Base-by-base conservation (phyloP, 768 basidiomycete genomes). In the Agaricus blazei region DNA sequence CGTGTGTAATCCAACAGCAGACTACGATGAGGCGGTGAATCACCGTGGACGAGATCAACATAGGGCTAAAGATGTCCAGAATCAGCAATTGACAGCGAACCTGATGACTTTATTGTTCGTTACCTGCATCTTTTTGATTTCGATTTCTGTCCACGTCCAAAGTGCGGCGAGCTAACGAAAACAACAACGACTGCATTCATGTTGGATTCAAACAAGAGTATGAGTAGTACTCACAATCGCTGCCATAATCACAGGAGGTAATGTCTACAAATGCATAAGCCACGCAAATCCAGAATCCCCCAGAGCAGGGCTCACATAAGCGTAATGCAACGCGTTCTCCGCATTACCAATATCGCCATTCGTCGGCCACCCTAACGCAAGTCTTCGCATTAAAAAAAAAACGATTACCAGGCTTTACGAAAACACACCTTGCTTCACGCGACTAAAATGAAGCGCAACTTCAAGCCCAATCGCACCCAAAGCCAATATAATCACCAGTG, bases 121-220 rank as follows among this genome's bases (percentile, higher is more conserved):
- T 65, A 76, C 78, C 70, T 82, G 82, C 67, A 83, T 74, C 63
- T 75, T 79, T 60, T 81, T 79, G 48, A 84, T 77, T 57, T 81
- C 81, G 26, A 78, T 70, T 59, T 81, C 81, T 4, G 79, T 81
- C 80, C 80, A 81, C 4, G 77, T 66, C 80, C 80, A 83, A 51
- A 80, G 56, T 0, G 75, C 76, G 3, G 77, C 75, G 9, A 82
- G 52, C 75, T 78, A 57, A 38, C 41, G 19, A 27, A 31, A 6
- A 28, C 29, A 38, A 41, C 4, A 27, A 19, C 19, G 19, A 19
- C 19, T 19, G 19, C 19, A 19, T 19, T 52, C 24, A 58, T 26
- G 37, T 8, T 11, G 48, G 23, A 14, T 37, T 34, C 24, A 42
- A 9, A 37, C 38, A 46, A 36, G 24, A 59, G 27, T 34, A 6